Base-by-base conservation (phyloP, 176 grass and related monocot genomes). In the Oryza longistaminata region DNA sequence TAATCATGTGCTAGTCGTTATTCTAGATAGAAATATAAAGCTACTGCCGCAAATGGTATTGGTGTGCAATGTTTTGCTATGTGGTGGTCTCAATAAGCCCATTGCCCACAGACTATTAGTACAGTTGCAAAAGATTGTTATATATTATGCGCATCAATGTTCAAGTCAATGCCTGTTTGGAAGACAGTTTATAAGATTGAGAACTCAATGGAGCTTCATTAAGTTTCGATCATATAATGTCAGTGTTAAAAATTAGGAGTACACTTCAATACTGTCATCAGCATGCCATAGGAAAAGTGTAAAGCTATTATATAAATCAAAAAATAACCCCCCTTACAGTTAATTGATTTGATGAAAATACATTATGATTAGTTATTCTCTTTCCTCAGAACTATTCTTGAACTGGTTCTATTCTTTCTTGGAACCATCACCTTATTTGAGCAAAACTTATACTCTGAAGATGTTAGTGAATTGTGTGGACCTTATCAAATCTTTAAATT, bases 401-500 rank as follows among this genome's bases (percentile, higher is more conserved):
- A 71, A 44, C 11, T 80, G 42, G 64, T 21, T 2, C 49, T 50
- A 13, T 22, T 33, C 43, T 68, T 68, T 52, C 4, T 50, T 66
- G 66, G 43, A 34, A 21, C 12, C 26, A 68, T 45, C 12, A 9
- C 33, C 26, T 80, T 7, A 21, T 68, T 68, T 65, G 68, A 50
- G 26, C 33, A 35, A 24, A 79, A 67, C 25, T 31, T 49, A 46
- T 66, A 67, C 11, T 61, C 1, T 16, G 26, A 39, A 25, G 11
- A 75, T 24, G 78, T 53, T 68, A 67, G 55, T 9, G 21, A 68
- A 27, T 76, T 25, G 76, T 24, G 65, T 73, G 68, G 13, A 52
- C 15, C 42, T 76, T 65, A 39, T 58, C 70, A 78, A 70, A 7
- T 72, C 58, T 46, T 71, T 52, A 81, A 58, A 50, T 62, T 15